Base-by-base conservation (phyloP, 2,329 filamentous ascomycete species). In the Falciphora oryzae region DNA sequence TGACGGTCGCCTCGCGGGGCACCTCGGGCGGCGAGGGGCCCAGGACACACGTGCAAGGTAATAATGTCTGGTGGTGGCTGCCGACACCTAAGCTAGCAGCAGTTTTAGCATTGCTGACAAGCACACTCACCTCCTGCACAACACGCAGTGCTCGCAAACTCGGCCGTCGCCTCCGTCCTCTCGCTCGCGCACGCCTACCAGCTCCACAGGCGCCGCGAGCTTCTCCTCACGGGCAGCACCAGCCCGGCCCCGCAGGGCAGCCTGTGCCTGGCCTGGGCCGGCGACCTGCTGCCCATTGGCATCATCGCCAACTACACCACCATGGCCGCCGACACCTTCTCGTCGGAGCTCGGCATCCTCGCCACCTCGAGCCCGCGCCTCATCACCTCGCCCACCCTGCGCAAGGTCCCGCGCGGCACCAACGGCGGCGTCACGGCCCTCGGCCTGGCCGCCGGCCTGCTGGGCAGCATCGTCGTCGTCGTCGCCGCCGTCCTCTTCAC, bases 291-390 rank as follows among this genome's bases (percentile, higher is more conserved):
- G 4, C 78, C 89, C 14, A 72, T 89, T 27, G 88, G 88, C 16
- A 88, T 90, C 69, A 85, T 90, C 69, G 86, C 87, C 57, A 94
- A 97, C 78, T 99, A 99, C 73, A 94, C 93, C 31, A 91, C 92
- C 61, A 93, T 96, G 13, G 88, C 92, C 27, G 92, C 94, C 62
- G 95, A 99, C 75, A 99, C 95, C 0, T 95, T 97, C 75, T 93
- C 91, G 65, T 97, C 93, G 14, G 95, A 99, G 79, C 87, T 99
- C 27, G 95, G 95, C 18, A 99, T 99, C 65, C 82, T 99, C 16
- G 90, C 93, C 8, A 85, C 83, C 66, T 83, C 83, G 29, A 80
- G 85, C 59, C 95, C 95, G 11, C 87, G 93, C 50, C 85, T 99
- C 53, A 94, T 99, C 73, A 97, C 92, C 4, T 93, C 91, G 18